phyloP scores from a whole-genome alignment of 2,329 filamentous ascomycete genomes.

The Fusarium veterinarium region DNA sequence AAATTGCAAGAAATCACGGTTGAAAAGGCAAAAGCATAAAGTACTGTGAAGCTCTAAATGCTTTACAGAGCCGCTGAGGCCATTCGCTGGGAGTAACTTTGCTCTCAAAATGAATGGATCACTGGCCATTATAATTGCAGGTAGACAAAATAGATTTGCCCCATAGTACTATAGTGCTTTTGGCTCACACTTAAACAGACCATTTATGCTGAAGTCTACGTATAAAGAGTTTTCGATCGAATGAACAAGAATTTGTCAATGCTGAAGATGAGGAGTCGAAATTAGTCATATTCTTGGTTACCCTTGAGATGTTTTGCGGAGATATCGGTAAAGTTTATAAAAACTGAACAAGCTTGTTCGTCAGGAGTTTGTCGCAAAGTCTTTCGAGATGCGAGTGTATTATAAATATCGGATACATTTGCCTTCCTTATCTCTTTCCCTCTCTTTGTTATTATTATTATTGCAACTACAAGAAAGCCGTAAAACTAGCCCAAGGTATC shows the following conservation, averaged over 20 bases:
- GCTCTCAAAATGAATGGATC: background rate
- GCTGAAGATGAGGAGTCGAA: accelerated
- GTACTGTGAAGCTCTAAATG: background rate
- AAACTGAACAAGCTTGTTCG: background rate
- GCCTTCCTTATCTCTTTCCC: background rate
- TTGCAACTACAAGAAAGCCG: background rate
- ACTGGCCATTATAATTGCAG: background rate
- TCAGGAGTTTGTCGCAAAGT: background rate
- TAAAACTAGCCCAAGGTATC: background rate
- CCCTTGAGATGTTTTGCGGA: background rate
- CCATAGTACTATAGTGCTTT: background rate
- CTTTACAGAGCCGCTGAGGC: background rate
- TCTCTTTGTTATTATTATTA: background rate
- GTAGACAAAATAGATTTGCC: accelerated
- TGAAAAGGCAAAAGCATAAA: background rate
- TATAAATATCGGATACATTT: background rate
- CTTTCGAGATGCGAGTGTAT: background rate
- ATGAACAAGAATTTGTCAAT: background rate
- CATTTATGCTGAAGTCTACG: too few relatives aligned
- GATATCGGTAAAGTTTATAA: background rate
- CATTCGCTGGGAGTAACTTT: background rate
- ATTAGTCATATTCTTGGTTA: background rate
- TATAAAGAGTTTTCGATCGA: background rate
- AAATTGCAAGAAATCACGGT: background rate
- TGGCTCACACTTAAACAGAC: accelerated